Conservation (phyloP, 345 rosid species). For the Bruguiera parviflora region DNA sequence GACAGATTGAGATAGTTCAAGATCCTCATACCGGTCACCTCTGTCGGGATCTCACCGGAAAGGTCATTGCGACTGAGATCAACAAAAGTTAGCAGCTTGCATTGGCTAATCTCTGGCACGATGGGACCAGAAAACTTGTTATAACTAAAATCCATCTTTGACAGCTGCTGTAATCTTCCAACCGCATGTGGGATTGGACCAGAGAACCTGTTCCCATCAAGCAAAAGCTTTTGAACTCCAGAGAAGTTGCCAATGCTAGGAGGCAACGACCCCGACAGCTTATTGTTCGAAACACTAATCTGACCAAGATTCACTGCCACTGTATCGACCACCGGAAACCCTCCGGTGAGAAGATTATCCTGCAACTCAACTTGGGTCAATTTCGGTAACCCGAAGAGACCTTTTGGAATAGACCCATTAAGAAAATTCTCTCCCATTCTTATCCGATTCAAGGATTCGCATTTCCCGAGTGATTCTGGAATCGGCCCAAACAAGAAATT, state of each 20-base stretch:
- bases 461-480: conserved; percentile 68
- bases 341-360: conserved; percentile 60
- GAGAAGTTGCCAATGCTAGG: conserved; percentile 67
- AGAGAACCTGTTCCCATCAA: conserved; percentile 75
- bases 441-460: conserved; percentile 64
- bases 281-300: conserved; percentile 72
- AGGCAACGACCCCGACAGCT: conserved; percentile 70
- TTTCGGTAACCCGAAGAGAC: conserved; percentile 65
- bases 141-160: conserved; percentile 75
- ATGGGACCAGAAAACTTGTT: conserved; percentile 65
- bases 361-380: conserved; percentile 80
- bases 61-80: conserved; percentile 82
- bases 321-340: conserved; percentile 49
- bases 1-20: conserved; percentile 81
- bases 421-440: conserved; percentile 87
- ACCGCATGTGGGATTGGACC: conserved; percentile 73
- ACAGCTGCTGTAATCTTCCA: conserved; percentile 73
- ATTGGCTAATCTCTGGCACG: conserved; percentile 65
- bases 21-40: conserved; percentile 75
- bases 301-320: conserved; percentile 61
- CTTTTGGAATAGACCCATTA: conserved; percentile 81
- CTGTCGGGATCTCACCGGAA: conserved; percentile 72
- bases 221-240: conserved; percentile 80
- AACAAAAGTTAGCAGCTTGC: conserved; percentile 73
- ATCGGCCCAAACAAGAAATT: conserved; percentile 79